Conservation (phyloP, 805 yeast species). For the Myxozyma melibiosi region DNA sequence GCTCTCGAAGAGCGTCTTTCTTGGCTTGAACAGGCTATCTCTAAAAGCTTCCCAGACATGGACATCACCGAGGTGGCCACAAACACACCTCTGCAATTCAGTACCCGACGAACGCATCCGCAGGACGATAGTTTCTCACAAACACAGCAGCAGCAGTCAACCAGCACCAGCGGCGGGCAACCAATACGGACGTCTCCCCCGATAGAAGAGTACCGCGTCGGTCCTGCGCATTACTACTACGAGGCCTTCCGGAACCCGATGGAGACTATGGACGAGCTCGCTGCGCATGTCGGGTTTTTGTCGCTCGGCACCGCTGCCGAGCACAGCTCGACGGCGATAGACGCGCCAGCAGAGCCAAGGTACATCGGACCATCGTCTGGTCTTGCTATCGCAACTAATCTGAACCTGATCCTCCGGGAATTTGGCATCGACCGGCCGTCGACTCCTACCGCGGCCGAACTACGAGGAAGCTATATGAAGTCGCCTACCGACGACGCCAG, state of each 20-base stretch:
- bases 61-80: slow-evolving; percentile 19
- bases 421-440: slow-evolving; percentile 13
- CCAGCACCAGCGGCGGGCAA: not conserved
- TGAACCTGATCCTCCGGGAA: slow-evolving; percentile 12
- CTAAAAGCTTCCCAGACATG: slow-evolving; percentile 18
- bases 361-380: slow-evolving; percentile 29
- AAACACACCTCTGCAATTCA: slow-evolving; percentile 5
- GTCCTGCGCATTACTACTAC: slow-evolving; percentile 30
- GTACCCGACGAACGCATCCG: not conserved
- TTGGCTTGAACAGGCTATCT: slow-evolving; percentile 23
- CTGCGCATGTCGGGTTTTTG: slow-evolving; percentile 25
- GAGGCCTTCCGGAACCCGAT: slow-evolving; percentile 30
- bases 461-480: slow-evolving; percentile 12
- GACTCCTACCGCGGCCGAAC: slow-evolving; percentile 9
- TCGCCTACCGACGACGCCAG: not conserved
- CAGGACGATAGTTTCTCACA: not conserved
- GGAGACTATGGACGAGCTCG: slow-evolving; percentile 27
- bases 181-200: not conserved
- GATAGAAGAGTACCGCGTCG: slow-evolving; percentile 15
- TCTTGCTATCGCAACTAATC: slow-evolving; percentile 19
- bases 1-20: slow-evolving; percentile 25
- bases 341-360: slow-evolving; percentile 30
- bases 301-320: slow-evolving; percentile 30
- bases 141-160: not conserved
- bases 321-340: slow-evolving; percentile 17